Percentiles rank a stretch among this genome's conserved stretches.
phyloP scores from a whole-genome alignment of 352 stramenopile species.

The Pythium biforme region DNA sequence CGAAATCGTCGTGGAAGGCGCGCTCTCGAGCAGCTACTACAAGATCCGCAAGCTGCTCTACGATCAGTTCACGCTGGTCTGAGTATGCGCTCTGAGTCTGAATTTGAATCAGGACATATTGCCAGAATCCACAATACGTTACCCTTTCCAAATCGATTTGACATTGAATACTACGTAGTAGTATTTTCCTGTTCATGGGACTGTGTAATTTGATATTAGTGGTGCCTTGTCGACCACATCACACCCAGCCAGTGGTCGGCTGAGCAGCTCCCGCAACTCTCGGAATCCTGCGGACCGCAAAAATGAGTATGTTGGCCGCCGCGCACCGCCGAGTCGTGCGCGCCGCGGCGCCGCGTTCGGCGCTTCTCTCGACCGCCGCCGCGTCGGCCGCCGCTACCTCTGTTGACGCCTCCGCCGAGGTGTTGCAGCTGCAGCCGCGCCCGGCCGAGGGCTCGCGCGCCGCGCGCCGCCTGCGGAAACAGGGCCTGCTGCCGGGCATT shows the following conservation, averaged over 20 bases:
- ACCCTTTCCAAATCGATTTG: conserved; percentile 15
- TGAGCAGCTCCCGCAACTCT: conserved; percentile 2
- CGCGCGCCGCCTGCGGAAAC: conserved; percentile 76
- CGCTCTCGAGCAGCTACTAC: conserved; percentile 86
- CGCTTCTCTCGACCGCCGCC: conserved; percentile 47
- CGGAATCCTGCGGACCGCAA: conserved; percentile 13
- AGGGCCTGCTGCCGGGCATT: conserved; percentile 76
- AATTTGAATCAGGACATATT: neutral
- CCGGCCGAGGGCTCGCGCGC: conserved; percentile 70
- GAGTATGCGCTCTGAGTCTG: conserved; percentile 18
- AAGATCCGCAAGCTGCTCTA: conserved; percentile 85
- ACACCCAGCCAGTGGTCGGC: conserved; percentile 24
- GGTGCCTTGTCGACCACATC: conserved; percentile 29
- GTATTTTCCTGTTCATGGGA: neutral
- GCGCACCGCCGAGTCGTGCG: conserved; percentile 34
- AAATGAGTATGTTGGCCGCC: conserved; percentile 28
- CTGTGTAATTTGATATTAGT: conserved; percentile 15
- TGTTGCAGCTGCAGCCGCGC: conserved; percentile 66
- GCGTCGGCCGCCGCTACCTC: conserved; percentile 20
- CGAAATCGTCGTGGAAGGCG: conserved; percentile 84
- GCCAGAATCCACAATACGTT: neutral
- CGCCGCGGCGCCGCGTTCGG: conserved; percentile 26
- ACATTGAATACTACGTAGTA: neutral
- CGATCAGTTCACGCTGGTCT: conserved; percentile 88
- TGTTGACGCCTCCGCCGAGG: conserved; percentile 15